Evolutionary conservation across 1,139 yeast genomes (phyloP).

Genomic region (Kurtzmaniella quercitrusa): DNA sequence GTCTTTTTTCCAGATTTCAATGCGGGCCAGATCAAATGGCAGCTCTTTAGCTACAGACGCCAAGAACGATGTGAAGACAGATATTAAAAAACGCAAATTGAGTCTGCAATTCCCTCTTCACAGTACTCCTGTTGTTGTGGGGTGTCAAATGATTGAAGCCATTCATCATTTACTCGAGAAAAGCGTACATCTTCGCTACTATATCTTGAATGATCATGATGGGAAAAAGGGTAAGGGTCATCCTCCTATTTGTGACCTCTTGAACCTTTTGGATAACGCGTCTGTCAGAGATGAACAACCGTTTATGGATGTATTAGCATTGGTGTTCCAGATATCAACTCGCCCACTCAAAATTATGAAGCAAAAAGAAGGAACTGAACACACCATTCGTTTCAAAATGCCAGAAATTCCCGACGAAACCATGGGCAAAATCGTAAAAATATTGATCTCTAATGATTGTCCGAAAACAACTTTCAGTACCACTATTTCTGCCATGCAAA

Average conservation of each 20-base stretch:
- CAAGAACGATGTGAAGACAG: neutral
- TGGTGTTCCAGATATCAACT: slow-evolving; percentile 73
- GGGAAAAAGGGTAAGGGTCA: slow-evolving; percentile 42
- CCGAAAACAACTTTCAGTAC: slow-evolving; percentile 83
- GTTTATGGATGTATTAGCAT: slow-evolving; percentile 71
- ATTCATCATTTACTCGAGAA: slow-evolving; percentile 68
- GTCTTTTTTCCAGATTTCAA: slow-evolving; percentile 56
- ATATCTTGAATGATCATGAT: slow-evolving; percentile 81
- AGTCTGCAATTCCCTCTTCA: slow-evolving; percentile 49
- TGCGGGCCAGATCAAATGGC: slow-evolving; percentile 17
- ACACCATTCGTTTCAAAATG: slow-evolving; percentile 32
- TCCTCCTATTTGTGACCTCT: slow-evolving; percentile 64
- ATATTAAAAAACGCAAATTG: slow-evolving; percentile 7
- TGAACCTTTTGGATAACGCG: slow-evolving; percentile 59
- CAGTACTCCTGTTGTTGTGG: slow-evolving; percentile 65
- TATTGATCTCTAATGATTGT: slow-evolving; percentile 82
- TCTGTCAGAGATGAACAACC: slow-evolving; percentile 68
- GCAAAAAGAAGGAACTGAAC: slow-evolving; percentile 17
- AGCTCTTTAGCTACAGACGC: slow-evolving; percentile 9
- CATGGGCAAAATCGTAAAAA: slow-evolving; percentile 59
- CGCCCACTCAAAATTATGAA: slow-evolving; percentile 59
- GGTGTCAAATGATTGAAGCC: slow-evolving; percentile 75
- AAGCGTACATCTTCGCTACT: slow-evolving; percentile 67
- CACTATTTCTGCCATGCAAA: slow-evolving; percentile 79
- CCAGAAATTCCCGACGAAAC: slow-evolving; percentile 67